Base-by-base conservation (phyloP, 352 stramenopile species). In the Phytophthora boehmeriae region DNA sequence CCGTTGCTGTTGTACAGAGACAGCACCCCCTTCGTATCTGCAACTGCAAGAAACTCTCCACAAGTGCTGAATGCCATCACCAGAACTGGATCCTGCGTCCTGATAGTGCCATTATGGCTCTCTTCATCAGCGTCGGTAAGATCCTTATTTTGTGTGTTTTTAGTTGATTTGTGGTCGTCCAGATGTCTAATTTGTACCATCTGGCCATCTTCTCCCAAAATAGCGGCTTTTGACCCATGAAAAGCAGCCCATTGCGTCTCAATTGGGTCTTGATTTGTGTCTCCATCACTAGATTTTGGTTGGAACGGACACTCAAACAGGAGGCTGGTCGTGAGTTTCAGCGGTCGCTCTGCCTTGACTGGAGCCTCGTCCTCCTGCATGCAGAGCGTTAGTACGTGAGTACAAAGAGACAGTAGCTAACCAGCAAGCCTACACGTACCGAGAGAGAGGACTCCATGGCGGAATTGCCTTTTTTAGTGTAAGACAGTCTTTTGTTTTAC, bases 51-150 rank as follows among this genome's bases (percentile, higher is more conserved):
- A 22, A 66, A 79, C 2, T 46, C 47, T 10, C 73, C 70, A 48
- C 71, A 79, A n/a, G 30, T 45, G 32, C 71, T 82, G 17, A 82
- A 75, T 8, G 67, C 53, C 50, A 80, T 43, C 11, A 63, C 68
- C 47, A 56, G 28, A 14, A 78, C 63, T 11, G 52, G 36, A 20
- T 66, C 35, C 10, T 44, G 32, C 0, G 62, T 8, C 19, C 34
- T 8, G 27, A 82, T 71, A 5, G 19, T 28, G 8, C 43, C 51
- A 11, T 4, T n/a, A 23, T 67, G 44, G 48, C 6, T 42, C 35
- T 20, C 5, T 14, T 32, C 32, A 4, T 38, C 32, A 1, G 3
- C 17, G 2, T 54, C 36, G 4, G 14, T 22, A 1, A 57, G 2
- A 8, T 59, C 39, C 20, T 59, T 30, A 17, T 53, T 19, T 17